Base-by-base conservation (phyloP, 345 rosid species). In the Arabidopsis arenosa region DNA sequence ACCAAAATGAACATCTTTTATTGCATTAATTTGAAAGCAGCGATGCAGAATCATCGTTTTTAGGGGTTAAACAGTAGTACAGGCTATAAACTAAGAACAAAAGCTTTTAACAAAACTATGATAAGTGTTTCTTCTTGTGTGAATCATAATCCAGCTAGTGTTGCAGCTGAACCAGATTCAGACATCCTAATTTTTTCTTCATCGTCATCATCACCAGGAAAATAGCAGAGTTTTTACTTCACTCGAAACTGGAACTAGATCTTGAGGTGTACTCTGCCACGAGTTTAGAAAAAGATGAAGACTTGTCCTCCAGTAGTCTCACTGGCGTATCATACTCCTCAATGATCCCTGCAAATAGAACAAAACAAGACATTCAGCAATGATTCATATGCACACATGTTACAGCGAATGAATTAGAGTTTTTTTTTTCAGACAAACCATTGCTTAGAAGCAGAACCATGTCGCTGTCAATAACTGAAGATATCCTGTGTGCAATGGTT, bases 401-500 rank as follows among this genome's bases (percentile, higher is more conserved):
- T 49, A 0, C 9, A 7, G 32, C 0, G 0, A 59, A 52, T 28
- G 63, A 47, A 7, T 15, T 66, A 0, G 9, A 64, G 68, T 48
- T 49, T 47, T 64, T 47, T 64, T 53, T 40, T 18, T 10, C 53
- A 75, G 62, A 82, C 87, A 66, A 18, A 90, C 98, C 96, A 0
- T 86, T 62, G 79, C 79, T 88, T 44, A 93, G 82, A 58, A 93
- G 88, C 73, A 93, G 79, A 78, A 91, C 93, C 90, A 87, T 83
- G 71, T 90, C 93, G 32, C 97, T 91, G 48, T 93, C 86, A 30
- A 93, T 83, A 66, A 93, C 90, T 11, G 96, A 90, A 15, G 97
- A 88, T 79, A 91, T 93, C 26, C 97, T 84, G 75, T 91, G 94
- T 0, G 97, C 97, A 39, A 91, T 87, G 52, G 94, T 90, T 70